phyloP scores from a whole-genome alignment of 768 basidiomycete species.

The Mycena rosella region DNA sequence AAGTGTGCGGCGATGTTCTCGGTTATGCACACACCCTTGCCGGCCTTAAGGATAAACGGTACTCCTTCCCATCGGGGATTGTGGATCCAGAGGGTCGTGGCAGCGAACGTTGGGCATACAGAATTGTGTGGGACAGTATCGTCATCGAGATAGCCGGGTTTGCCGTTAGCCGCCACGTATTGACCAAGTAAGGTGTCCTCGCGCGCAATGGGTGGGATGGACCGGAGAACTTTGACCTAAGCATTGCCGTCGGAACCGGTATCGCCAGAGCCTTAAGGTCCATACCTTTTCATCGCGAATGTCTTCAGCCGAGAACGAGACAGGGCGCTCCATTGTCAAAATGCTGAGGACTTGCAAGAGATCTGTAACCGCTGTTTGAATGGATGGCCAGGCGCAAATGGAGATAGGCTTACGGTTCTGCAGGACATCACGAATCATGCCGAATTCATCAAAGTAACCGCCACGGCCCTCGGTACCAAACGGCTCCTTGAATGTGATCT shows the following conservation, averaged over 20 bases:
- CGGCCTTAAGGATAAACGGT: conserved; percentile 97
- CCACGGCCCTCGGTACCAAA: conserved; percentile 99
- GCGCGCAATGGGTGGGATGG: conserved; percentile 84
- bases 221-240: conserved; percentile 95
- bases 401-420: conserved; percentile 88
- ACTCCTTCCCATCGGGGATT: conserved; percentile 99
- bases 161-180: conserved; percentile 88
- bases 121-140: conserved; percentile 94
- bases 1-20: conserved; percentile 22
- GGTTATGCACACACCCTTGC: conserved; percentile 78
- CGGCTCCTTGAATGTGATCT: conserved; percentile 99
- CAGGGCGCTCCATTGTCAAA: conserved; percentile 97
- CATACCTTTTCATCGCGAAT: conserved; percentile 97
- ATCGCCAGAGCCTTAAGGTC: not conserved
- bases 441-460: conserved; percentile 99
- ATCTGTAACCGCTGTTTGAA: conserved; percentile 65
- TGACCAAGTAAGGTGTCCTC: conserved; percentile 93
- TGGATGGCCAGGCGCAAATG: conserved; percentile 28
- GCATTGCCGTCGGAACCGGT: conserved; percentile 18
- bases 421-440: conserved; percentile 96
- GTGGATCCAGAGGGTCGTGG: conserved; percentile 90
- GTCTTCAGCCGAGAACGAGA: conserved; percentile 97
- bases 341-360: conserved; percentile 95
- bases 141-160: conserved; percentile 99
- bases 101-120: conserved; percentile 94